These are phyloP conservation scores for Pestalotiopsis sp. DNA, from an alignment of 2,329 filamentous ascomycete species.

Conservation along the genomic window DNA sequence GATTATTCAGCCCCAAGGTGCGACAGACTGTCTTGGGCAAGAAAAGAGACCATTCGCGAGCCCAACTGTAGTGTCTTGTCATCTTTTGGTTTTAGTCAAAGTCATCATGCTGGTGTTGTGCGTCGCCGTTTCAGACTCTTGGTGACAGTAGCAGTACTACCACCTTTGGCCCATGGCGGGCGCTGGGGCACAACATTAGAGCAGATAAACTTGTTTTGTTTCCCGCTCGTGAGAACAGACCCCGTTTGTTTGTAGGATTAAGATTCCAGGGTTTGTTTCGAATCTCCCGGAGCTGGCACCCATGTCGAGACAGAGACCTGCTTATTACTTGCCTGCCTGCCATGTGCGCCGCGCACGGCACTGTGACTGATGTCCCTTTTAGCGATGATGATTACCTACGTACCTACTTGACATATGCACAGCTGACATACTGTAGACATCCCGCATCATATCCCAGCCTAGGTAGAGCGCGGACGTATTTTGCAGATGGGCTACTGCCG, in stretches of 20 bases:
- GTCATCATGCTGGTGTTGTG: slow-evolving; percentile 1
- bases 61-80: background rate
- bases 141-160: background rate
- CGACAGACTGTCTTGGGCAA: background rate
- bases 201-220: slow-evolving; percentile 8
- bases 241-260: slow-evolving; percentile 6
- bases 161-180: background rate
- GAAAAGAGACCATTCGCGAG: background rate
- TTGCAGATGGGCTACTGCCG: background rate
- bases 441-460: background rate
- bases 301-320: background rate
- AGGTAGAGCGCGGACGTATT: background rate
- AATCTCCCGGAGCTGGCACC: slow-evolving; percentile 8
- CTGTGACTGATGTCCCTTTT: background rate
- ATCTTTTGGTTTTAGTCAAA: background rate
- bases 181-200: background rate
- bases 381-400: background rate
- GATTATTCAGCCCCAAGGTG: background rate
- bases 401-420: background rate
- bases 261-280: slow-evolving; percentile 11
- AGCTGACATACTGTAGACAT: background rate
- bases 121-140: slow-evolving; percentile 1
- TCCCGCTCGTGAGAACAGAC: slow-evolving; percentile 6
- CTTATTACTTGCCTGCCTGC: background rate
- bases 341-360: slow-evolving; percentile 5